Percentiles rank a stretch among this genome's conserved stretches.
These are phyloP conservation scores for Populus hybrid DNA, from an alignment of 441 rosid species.

Conservation along the genomic window DNA sequence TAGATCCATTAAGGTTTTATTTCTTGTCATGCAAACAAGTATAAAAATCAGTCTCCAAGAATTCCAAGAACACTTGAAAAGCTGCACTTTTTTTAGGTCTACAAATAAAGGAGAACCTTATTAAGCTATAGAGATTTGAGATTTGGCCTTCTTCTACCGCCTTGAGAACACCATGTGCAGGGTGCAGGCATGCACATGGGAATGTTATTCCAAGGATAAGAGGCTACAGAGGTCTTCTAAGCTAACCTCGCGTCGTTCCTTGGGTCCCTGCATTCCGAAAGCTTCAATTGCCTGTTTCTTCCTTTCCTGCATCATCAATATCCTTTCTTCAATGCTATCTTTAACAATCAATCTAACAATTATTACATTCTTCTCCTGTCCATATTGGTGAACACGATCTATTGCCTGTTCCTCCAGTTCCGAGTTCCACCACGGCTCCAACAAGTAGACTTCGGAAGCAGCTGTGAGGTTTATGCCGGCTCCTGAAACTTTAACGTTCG, in stretches of 20 bases:
- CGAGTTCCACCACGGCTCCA: slow-evolving; percentile 98
- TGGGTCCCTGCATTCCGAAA: slow-evolving; percentile 41
- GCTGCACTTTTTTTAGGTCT: too few species aligned
- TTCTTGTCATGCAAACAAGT: too few species aligned
- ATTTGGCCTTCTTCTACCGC: not conserved
- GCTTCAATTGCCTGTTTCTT: slow-evolving; percentile 74
- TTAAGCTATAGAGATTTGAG: too few species aligned
- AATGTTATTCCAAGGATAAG: slow-evolving; percentile 36
- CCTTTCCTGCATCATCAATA: slow-evolving; percentile 69
- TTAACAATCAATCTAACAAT: slow-evolving; percentile 69
- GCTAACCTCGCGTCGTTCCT: slow-evolving; percentile 46
- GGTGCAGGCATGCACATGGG: not conserved
- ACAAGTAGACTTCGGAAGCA: slow-evolving; percentile 68
- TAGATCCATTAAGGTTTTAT: too few species aligned
- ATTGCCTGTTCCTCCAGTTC: slow-evolving; percentile 89
- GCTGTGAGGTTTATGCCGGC: slow-evolving; percentile 80
- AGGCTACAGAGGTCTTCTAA: slow-evolving; percentile 57
- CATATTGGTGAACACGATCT: slow-evolving; percentile 85
- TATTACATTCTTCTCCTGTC: slow-evolving; percentile 67
- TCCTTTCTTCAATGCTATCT: slow-evolving; percentile 80
- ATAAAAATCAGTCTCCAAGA: too few species aligned
- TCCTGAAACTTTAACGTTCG: slow-evolving; percentile 76
- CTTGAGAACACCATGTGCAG: not conserved
- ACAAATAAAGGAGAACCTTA: too few species aligned
- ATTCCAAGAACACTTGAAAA: too few species aligned